Conservation (phyloP, 495 filamentous ascomycete species). For the Aspergillus cristatus region DNA sequence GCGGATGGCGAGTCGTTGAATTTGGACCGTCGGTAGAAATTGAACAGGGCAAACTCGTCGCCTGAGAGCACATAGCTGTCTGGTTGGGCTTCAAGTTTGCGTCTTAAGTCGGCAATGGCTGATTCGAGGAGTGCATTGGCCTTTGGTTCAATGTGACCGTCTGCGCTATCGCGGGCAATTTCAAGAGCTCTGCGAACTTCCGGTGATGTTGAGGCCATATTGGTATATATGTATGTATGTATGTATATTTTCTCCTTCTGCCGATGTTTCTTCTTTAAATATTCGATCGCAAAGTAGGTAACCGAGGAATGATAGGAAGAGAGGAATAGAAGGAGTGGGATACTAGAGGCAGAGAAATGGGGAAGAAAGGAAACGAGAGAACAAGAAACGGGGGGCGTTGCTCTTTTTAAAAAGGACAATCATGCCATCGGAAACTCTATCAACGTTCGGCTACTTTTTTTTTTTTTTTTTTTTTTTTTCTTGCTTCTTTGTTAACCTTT, state of each 20-base stretch:
- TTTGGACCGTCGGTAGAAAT: conserved; percentile 50
- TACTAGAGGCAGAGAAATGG: not conserved
- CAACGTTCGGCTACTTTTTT: conserved; percentile 1
- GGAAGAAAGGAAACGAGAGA: conserved; percentile 6
- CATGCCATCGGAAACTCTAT: not conserved
- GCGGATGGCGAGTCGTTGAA: conserved; percentile 31
- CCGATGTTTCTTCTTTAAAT: too few relatives aligned
- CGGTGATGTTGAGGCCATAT: conserved; percentile 7
- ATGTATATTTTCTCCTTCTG: too few relatives aligned
- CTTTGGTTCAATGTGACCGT: conserved; percentile 42
- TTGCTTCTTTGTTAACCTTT: not conserved
- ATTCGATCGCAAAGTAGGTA: too few relatives aligned
- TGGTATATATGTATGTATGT: too few relatives aligned
- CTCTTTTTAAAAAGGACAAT: conserved; percentile 1
- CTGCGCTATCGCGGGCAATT: conserved; percentile 55
- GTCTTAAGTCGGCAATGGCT: conserved; percentile 53
- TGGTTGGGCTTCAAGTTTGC: conserved; percentile 47
- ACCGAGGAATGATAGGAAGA: too few relatives aligned
- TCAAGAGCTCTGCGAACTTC: conserved; percentile 47
- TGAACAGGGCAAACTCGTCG: conserved; percentile 73
- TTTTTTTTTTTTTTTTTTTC: conserved; percentile 1
- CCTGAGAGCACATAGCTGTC: conserved; percentile 55
- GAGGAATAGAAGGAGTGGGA: not conserved
- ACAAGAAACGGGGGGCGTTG: conserved; percentile 1
- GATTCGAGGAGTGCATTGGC: conserved; percentile 45